A percentile compares a stretch with the other conserved stretches of the same genome.
phyloP scores from a whole-genome alignment of 169 alveolate genomes.

The Neospora caninum region DNA sequence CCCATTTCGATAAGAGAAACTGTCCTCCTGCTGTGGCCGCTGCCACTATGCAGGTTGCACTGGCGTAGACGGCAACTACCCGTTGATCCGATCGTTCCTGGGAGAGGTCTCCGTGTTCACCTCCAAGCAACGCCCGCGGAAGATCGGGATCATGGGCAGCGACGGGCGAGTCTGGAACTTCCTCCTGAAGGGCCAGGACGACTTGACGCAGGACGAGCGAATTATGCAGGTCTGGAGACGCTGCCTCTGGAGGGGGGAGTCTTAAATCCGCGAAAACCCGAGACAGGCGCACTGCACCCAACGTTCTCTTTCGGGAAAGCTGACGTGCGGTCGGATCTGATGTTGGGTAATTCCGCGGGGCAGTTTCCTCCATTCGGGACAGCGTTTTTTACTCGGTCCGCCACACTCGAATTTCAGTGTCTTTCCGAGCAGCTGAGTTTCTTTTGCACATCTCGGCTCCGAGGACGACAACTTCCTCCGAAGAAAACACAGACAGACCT shows the following conservation, averaged over 20 bases:
- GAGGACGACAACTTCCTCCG: too few species aligned
- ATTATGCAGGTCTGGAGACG: constrained; percentile 88
- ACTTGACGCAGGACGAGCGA: constrained; percentile 88
- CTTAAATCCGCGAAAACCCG: constrained; percentile 67
- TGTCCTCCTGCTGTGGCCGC: too few species aligned
- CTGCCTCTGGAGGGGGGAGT: too few species aligned
- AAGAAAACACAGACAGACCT: too few species aligned
- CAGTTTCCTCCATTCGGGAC: too few species aligned
- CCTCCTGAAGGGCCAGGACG: constrained; percentile 90
- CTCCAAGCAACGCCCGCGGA: constrained; percentile 90
- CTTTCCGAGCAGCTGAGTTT: too few species aligned
- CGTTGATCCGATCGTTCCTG: constrained; percentile 16
- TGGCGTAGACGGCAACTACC: not conserved
- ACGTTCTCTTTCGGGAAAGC: not conserved
- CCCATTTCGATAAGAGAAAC: too few species aligned
- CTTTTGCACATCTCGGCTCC: too few species aligned
- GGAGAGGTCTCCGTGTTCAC: constrained; percentile 75
- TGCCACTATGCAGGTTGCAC: constrained; percentile 8
- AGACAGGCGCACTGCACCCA: not conserved
- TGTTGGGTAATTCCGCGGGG: not conserved
- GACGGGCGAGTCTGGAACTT: constrained; percentile 88
- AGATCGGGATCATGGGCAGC: constrained; percentile 85
- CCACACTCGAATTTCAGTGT: too few species aligned
- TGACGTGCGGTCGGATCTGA: not conserved
- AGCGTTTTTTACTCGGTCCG: too few species aligned